These are phyloP conservation scores for Ziziphus jujuba DNA, from an alignment of 306 rosid species.

Conservation along the genomic window DNA sequence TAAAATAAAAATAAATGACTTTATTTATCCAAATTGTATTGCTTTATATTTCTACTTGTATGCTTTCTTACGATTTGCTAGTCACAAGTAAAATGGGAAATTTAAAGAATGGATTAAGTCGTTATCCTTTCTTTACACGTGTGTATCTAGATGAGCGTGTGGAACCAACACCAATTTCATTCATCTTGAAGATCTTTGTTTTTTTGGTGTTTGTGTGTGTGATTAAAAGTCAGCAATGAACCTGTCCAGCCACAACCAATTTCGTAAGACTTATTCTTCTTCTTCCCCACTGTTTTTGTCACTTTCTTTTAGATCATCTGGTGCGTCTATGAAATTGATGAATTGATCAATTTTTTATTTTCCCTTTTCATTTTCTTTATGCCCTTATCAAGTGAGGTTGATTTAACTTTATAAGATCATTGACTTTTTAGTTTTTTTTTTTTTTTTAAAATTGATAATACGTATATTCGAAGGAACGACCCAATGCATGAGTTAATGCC, in stretches of 20 bases:
- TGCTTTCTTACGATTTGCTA: not conserved
- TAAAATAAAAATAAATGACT: too few species aligned
- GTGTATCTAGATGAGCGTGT: conserved; percentile 2
- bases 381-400: too few species aligned
- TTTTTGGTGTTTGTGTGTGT: not conserved
- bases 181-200: not conserved
- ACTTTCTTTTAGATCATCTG: not conserved
- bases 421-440: not conserved
- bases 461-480: not conserved
- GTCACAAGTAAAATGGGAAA: not conserved
- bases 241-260: not conserved
- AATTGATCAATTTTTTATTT: too few species aligned
- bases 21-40: conserved; percentile 3
- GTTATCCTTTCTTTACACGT: not conserved
- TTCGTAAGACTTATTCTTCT: conserved; percentile 4
- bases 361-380: too few species aligned
- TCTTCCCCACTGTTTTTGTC: conserved; percentile 4
- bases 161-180: not conserved
- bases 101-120: not conserved
- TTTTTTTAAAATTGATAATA: not conserved
- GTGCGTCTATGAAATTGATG: not conserved
- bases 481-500: not conserved
- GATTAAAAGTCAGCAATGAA: not conserved
- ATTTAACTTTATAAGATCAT: not conserved
- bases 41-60: not conserved